Evolutionary conservation across 352 stramenopile genomes (phyloP), one percentile per base, ranked within the genome.

Genomic region (Globisporangium rhizosaccharum): DNA sequence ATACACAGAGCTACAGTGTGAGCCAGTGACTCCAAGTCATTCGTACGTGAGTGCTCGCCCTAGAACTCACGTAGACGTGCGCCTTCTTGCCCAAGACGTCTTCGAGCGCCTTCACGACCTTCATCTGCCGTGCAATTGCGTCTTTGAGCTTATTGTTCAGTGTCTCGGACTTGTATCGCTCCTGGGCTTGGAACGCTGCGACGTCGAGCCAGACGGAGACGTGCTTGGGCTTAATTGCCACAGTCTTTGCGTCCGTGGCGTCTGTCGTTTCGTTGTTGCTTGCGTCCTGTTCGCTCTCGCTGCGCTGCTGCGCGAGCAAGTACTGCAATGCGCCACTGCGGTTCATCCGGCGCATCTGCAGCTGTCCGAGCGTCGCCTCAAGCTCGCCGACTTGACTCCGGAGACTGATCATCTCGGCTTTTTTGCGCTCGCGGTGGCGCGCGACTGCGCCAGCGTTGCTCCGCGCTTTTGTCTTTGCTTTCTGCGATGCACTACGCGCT

Each of bases 101-200:
- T 53, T 79, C 60, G 5, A 82, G 60, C 28, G 62, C 67, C 56
- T 74, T 72, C 30, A 61, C 53, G 49, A 82, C 50, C 37, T 80
- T 68, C 56, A 78, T 67, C 46, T 84, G 72, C 26, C 63, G 58
- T 46, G 75, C 65, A 18, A 84, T 25, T n/a, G 71, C 68, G 18
- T 67, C 67, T 25, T 80, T 81, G 23, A 84, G 70, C 37, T 67
- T 71, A 20, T 53, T 51, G 57, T 84, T 84, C 45, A 81, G 70
- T 39, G 70, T 63, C 42, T 84, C 72, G 0, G 73, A 55, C 18
- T 68, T 67, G 62, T 72, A 67, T 12, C 71, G 67, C 56, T 77
- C 72, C 28, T 69, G 65, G 53, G 73, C 76, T 46, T 86, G 76
- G 9, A 68, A 55, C 30, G 65, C 75, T 20, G 76, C 76, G 3